Conservation (phyloP, 805 yeast genomes). For the Kuraishia capsulata region DNA sequence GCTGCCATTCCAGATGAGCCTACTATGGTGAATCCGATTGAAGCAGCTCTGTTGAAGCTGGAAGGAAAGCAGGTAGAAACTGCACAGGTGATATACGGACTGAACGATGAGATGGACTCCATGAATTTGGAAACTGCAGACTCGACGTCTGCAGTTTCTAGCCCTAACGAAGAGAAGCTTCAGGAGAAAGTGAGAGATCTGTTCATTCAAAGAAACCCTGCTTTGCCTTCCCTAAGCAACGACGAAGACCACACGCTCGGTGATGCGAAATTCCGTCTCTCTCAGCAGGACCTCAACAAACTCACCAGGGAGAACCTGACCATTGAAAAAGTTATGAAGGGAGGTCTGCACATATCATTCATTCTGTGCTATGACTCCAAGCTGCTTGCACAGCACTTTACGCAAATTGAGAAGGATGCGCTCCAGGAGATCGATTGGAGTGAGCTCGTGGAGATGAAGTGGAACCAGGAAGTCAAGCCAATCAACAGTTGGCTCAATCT, state of each 20-base stretch:
- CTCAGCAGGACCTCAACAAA: not conserved
- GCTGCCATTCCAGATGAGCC: slow-evolving; percentile 83
- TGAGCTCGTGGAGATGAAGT: slow-evolving; percentile 67
- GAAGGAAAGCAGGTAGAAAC: slow-evolving; percentile 47
- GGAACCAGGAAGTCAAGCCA: slow-evolving; percentile 60
- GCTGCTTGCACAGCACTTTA: slow-evolving; percentile 70
- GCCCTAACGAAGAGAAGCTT: slow-evolving; percentile 19
- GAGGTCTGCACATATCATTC: slow-evolving; percentile 69
- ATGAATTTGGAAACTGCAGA: slow-evolving; percentile 1
- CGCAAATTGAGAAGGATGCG: slow-evolving; percentile 79
- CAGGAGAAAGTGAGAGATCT: slow-evolving; percentile 24
- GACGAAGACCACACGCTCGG: slow-evolving; percentile 3
- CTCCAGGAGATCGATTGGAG: slow-evolving; percentile 86
- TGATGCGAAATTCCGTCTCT: not conserved
- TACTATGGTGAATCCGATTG: slow-evolving; percentile 59
- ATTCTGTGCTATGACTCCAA: slow-evolving; percentile 62
- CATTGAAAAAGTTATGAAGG: slow-evolving; percentile 31
- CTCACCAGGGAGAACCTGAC: slow-evolving; percentile 12
- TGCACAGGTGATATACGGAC: slow-evolving; percentile 11
- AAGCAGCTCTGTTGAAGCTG: slow-evolving; percentile 64
- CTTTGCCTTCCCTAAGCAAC: slow-evolving; percentile 3
- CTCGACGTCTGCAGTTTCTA: not conserved
- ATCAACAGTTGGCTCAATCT: slow-evolving; percentile 80
- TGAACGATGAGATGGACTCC: slow-evolving; percentile 18
- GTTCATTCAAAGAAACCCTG: slow-evolving; percentile 10